Percentiles rank a stretch among this genome's conserved stretches.
These are phyloP conservation scores for Paramecium biaurelia DNA, from an alignment of 73 alveolate genomes.

Conservation along the genomic window DNA sequence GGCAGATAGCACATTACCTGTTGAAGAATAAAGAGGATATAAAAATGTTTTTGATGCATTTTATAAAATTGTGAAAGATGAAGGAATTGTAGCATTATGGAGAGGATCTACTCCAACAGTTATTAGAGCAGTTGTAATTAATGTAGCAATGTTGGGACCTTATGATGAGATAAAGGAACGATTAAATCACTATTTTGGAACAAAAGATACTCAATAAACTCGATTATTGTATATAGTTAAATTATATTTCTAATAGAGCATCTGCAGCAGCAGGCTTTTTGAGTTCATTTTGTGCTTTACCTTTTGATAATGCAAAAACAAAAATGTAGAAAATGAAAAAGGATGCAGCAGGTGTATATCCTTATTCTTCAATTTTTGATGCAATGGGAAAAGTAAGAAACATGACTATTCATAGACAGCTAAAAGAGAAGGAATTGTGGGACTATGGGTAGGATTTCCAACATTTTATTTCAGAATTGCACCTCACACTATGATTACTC, in stretches of 20 bases:
- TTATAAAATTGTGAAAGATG: constrained; percentile 81
- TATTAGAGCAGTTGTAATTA: constrained; percentile 91
- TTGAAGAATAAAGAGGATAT: constrained; percentile 86
- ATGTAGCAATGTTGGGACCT: constrained; percentile 83
- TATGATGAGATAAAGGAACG: constrained; percentile 85
- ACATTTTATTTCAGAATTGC: constrained; percentile 94
- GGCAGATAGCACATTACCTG: constrained; percentile 82
- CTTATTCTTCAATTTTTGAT: constrained; percentile 76
- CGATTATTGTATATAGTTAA: constrained; percentile 44
- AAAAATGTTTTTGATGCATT: constrained; percentile 88
- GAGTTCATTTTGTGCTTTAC: constrained; percentile 88
- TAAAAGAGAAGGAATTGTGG: constrained; percentile 73
- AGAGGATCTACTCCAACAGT: constrained; percentile 89
- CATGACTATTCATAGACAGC: neutral
- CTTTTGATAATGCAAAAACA: constrained; percentile 94
- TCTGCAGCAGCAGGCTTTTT: constrained; percentile 83
- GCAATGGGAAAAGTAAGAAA: constrained; percentile 68
- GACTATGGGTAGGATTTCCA: constrained; percentile 94
- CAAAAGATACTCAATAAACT: constrained; percentile 58
- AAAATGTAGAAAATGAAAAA: constrained; percentile 85
- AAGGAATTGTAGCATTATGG: constrained; percentile 81
- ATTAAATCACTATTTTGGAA: constrained; percentile 69
- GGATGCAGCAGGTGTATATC: constrained; percentile 73
- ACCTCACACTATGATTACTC: constrained; percentile 91
- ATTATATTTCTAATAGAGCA: constrained; percentile 65